Percentiles rank a stretch among this genome's conserved stretches.
Conservation (phyloP, 2,329 filamentous ascomycete species). For the Phyllosticta citribraziliensis region DNA sequence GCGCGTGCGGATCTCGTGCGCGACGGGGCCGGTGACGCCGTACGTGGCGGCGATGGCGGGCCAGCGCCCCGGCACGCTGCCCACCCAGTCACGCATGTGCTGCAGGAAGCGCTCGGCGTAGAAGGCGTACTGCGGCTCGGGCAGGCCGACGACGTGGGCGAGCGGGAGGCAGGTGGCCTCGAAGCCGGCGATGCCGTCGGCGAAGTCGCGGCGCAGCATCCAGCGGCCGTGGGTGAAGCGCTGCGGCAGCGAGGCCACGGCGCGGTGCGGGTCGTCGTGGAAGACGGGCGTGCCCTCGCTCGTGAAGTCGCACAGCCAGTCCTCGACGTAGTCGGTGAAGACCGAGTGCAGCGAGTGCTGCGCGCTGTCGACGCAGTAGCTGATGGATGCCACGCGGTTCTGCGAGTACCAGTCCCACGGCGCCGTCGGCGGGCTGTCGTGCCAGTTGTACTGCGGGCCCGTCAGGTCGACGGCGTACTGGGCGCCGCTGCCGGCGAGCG, state of each 20-base stretch:
- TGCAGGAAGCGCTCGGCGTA: background rate
- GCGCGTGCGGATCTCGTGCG: no score
- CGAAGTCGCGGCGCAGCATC: background rate
- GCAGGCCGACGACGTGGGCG: no score
- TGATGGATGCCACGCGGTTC: background rate
- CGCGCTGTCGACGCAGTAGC: background rate
- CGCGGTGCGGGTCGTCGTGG: background rate
- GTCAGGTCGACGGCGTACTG: constrained; percentile 1
- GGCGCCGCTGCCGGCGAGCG: background rate
- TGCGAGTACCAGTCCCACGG: background rate
- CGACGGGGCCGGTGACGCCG: no score
- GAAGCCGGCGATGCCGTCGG: background rate
- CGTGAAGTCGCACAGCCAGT: background rate
- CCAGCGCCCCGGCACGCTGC: no score
- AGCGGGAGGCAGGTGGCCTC: no score
- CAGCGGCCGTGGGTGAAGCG: background rate
- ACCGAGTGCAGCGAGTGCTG: background rate
- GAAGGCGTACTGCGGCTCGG: no score
- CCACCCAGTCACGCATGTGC: no score
- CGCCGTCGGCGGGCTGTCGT: background rate
- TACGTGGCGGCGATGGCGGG: no score
- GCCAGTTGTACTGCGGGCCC: background rate
- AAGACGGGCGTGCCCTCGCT: background rate
- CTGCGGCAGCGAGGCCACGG: background rate
- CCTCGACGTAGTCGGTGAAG: background rate